These are phyloP conservation scores for Amanita muscaria DNA, from an alignment of 768 basidiomycete species.

Conservation along the genomic window DNA sequence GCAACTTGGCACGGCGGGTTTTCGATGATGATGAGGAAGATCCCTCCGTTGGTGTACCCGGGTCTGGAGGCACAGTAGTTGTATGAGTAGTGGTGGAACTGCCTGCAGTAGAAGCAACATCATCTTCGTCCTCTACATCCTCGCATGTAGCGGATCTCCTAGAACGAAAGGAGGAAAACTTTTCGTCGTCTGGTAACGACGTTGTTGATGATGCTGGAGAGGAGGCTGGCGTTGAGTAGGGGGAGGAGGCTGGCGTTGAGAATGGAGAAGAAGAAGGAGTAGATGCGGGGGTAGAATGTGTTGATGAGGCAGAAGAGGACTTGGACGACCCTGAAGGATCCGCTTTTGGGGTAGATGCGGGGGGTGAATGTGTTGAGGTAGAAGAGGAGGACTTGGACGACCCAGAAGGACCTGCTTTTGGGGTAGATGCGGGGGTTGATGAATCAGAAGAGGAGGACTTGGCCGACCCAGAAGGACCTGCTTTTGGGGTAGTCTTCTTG, in stretches of 20 bases:
- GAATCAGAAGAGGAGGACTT: conserved; percentile 3
- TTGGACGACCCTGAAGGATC: conserved; percentile 1
- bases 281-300: conserved; percentile 11
- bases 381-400: conserved; percentile 6
- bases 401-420: conserved; percentile 10
- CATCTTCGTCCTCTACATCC: conserved; percentile 4
- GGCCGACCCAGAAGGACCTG: background rate
- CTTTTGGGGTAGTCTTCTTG: background rate
- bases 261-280: conserved; percentile 6
- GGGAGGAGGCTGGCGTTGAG: conserved; percentile 8
- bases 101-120: background rate
- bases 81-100: conserved; percentile 1
- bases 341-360: too few relatives aligned
- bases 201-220: conserved; percentile 10
- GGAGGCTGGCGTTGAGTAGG: conserved; percentile 9
- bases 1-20: conserved; percentile 17
- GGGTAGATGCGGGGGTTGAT: conserved; percentile 8
- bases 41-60: background rate
- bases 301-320: background rate
- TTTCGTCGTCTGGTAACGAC: background rate
- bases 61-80: conserved; percentile 1
- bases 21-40: conserved; percentile 10
- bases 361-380: too few relatives aligned
- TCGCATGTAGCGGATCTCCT: conserved; percentile 2
- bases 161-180: background rate